A percentile compares a stretch with the other conserved stretches of the same genome.
These are phyloP conservation scores for Pythium oligandrum DNA, from an alignment of 352 stramenopile species.

Conservation along the genomic window DNA sequence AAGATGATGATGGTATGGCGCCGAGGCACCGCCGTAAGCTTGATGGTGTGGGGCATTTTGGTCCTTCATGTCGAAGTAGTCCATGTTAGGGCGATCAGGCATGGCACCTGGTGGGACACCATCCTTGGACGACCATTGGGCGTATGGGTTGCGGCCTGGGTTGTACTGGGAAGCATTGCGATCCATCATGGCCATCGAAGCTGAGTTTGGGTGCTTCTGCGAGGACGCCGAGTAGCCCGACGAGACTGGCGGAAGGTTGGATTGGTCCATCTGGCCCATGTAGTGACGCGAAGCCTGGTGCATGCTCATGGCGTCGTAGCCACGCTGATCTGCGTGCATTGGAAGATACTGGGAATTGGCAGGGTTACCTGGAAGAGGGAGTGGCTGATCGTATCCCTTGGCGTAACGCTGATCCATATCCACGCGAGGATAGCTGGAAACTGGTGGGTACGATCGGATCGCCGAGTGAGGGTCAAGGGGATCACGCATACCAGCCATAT, in stretches of 20 bases:
- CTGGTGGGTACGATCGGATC: conserved; percentile 32
- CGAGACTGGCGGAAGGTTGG: conserved; percentile 38
- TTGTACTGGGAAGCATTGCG: conserved; percentile 26
- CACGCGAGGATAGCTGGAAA: conserved; percentile 43
- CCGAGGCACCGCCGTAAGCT: conserved; percentile 33
- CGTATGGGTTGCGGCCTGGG: conserved; percentile 35
- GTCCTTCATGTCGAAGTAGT: conserved; percentile 81
- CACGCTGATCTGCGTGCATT: conserved; percentile 68
- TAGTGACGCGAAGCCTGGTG: conserved; percentile 45
- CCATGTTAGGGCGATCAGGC: conserved; percentile 30
- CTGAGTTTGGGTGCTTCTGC: conserved; percentile 15
- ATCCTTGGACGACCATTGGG: conserved; percentile 58
- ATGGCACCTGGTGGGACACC: conserved; percentile 23
- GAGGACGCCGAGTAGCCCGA: conserved; percentile 36
- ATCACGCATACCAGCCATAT: conserved; percentile 32
- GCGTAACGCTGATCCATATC: conserved; percentile 74
- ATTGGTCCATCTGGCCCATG: conserved; percentile 38
- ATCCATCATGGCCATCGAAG: conserved; percentile 29
- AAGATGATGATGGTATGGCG: conserved; percentile 71
- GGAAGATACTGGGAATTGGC: conserved; percentile 58
- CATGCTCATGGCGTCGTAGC: conserved; percentile 70
- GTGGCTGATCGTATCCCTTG: conserved; percentile 53
- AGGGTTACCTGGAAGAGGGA: conserved; percentile 7
- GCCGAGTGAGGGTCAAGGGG: conserved; percentile 33
- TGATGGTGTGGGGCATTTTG: conserved; percentile 41